Evolutionary conservation across 1,139 yeast species (phyloP).

Genomic region (Yamadazyma diospyri): DNA sequence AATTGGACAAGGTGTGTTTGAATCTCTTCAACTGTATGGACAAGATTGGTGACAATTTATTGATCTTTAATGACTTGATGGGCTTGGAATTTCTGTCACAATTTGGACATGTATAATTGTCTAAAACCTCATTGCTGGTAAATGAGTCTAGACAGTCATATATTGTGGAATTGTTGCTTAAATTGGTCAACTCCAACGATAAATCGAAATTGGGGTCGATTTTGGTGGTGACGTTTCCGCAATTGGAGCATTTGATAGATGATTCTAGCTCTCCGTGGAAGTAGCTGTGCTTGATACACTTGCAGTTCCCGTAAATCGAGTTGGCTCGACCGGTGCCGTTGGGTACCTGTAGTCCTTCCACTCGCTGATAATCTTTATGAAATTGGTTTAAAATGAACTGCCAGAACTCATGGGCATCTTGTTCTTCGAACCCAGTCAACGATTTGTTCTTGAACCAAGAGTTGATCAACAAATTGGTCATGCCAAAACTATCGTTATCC

Average conservation of each 20-base stretch:
- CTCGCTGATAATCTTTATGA: conserved; percentile 49
- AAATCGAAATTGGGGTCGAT: conserved; percentile 89
- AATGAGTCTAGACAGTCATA: conserved; percentile 71
- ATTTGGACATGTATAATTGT: conserved; percentile 64
- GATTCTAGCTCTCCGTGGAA: conserved; percentile 96
- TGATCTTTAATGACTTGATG: conserved; percentile 63
- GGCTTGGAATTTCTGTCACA: conserved; percentile 67
- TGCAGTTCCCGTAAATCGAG: conserved; percentile 35
- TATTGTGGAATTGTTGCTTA: conserved; percentile 28
- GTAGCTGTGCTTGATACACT: conserved; percentile 86
- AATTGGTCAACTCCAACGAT: conserved; percentile 62
- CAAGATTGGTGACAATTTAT: conserved; percentile 70
- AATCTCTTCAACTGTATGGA: conserved; percentile 85
- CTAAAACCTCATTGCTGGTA: conserved; percentile 74
- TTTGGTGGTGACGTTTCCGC: conserved; percentile 62
- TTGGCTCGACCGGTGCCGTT: conserved; percentile 8
- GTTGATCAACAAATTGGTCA: conserved; percentile 67
- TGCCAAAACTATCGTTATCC: conserved; percentile 65
- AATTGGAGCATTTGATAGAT: conserved; percentile 68
- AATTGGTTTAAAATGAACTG: conserved; percentile 84
- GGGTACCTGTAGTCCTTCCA: conserved; percentile 9
- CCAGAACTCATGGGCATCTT: conserved; percentile 97
- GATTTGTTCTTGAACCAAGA: conserved; percentile 83
- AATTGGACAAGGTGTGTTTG: conserved; percentile 62
- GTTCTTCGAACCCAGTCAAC: conserved; percentile 92